These are phyloP conservation scores for Ceratocystis ficicola DNA, from an alignment of 2,329 filamentous ascomycete genomes.

Conservation along the genomic window DNA sequence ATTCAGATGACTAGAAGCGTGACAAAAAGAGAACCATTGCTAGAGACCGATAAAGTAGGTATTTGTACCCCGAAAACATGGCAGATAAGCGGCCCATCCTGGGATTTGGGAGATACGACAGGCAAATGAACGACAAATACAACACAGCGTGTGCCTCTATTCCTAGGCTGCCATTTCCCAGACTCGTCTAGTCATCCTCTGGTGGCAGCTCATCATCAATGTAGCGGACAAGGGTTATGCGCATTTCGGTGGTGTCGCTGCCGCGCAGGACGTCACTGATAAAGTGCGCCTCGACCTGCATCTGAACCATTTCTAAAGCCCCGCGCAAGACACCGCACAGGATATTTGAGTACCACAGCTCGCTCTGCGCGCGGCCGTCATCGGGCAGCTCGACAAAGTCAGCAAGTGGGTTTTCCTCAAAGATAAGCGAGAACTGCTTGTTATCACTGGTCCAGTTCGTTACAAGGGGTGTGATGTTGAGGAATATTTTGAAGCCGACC, in stretches of 20 bases:
- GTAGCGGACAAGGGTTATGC: slow-evolving; percentile 79
- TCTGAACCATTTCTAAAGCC: slow-evolving; percentile 95
- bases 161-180: no score
- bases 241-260: slow-evolving; percentile 95
- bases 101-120: no score
- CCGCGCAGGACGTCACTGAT: slow-evolving; percentile 85
- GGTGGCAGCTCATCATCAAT: slow-evolving; percentile 96
- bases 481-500: slow-evolving; percentile 98
- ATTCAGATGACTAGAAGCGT: not conserved
- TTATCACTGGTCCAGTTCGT: slow-evolving; percentile 94
- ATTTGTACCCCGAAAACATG: no score
- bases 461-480: slow-evolving; percentile 87
- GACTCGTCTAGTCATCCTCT: slow-evolving; percentile 64
- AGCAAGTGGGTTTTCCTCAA: slow-evolving; percentile 92
- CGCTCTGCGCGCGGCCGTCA: slow-evolving; percentile 87
- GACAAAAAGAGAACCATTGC: not conserved
- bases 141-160: not conserved
- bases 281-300: slow-evolving; percentile 96
- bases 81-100: no score
- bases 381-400: slow-evolving; percentile 97
- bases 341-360: slow-evolving; percentile 97
- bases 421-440: slow-evolving; percentile 90
- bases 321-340: slow-evolving; percentile 85
- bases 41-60: not conserved
- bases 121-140: no score